A percentile compares a stretch with the other conserved stretches of the same genome.
phyloP scores from a whole-genome alignment of 768 basidiomycete genomes.

The Amanita pseudoporphyria region DNA sequence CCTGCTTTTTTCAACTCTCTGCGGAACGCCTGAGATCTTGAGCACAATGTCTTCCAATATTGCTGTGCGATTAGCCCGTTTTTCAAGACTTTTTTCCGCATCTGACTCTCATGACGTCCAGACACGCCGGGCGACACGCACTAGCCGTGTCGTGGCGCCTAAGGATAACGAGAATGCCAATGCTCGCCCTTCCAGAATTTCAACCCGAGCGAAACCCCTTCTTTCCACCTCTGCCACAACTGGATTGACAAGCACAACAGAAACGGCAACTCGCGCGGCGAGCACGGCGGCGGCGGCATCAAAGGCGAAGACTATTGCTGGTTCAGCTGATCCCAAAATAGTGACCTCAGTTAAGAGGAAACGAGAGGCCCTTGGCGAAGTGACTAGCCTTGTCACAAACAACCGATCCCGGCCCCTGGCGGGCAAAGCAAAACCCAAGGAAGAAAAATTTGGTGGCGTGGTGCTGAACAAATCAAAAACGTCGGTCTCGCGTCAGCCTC shows the following conservation, averaged over 20 bases:
- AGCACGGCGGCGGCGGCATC: slow-evolving; percentile 45
- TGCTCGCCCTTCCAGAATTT: slow-evolving; percentile 49
- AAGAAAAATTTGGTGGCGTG: slow-evolving; percentile 54
- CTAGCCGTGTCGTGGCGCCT: slow-evolving; percentile 32
- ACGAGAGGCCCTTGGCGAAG: slow-evolving; percentile 72
- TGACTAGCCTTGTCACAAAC: slow-evolving; percentile 38
- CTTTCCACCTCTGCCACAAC: slow-evolving; percentile 32
- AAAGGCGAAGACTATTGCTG: slow-evolving; percentile 36
- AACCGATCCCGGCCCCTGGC: slow-evolving; percentile 31
- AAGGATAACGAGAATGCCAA: slow-evolving; percentile 74
- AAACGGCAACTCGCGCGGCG: slow-evolving; percentile 36
- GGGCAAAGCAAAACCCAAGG: slow-evolving; percentile 45
- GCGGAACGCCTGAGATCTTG: slow-evolving; percentile 17
- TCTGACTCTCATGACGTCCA: slow-evolving; percentile 16
- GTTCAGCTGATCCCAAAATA: slow-evolving; percentile 27
- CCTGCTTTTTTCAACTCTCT: slow-evolving; percentile 9
- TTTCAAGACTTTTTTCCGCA: slow-evolving; percentile 6
- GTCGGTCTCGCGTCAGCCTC: slow-evolving; percentile 37
- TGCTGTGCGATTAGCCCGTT: slow-evolving; percentile 25
- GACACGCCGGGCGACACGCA: slow-evolving; percentile 65
- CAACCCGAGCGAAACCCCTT: slow-evolving; percentile 52
- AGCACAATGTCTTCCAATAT: slow-evolving; percentile 37
- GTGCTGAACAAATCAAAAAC: slow-evolving; percentile 42
- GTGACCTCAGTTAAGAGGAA: slow-evolving; percentile 62
- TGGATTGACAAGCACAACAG: slow-evolving; percentile 20